A percentile compares a stretch with the other conserved stretches of the same genome.
These are phyloP conservation scores for Nitzschia palea DNA, from an alignment of 108 stramenopile genomes.

Conservation along the genomic window DNA sequence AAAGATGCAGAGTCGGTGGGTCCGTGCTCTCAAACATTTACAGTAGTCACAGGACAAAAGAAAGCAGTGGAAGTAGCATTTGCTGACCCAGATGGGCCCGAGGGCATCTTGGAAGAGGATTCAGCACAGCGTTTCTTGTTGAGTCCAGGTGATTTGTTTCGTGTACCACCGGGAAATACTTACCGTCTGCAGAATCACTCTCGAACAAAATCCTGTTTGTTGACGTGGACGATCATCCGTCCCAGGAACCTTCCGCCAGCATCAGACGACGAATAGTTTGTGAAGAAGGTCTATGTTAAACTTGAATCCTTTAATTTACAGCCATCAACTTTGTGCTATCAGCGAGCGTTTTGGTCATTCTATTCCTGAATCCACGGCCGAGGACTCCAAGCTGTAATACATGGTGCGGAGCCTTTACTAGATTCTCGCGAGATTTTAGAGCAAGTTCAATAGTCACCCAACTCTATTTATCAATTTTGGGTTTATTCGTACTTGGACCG, in stretches of 20 bases:
- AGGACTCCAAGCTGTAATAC: no score
- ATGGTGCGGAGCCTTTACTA: no score
- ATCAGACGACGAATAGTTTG: background rate
- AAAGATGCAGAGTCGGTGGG: conserved; percentile 92
- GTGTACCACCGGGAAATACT: conserved; percentile 92
- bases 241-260: conserved; percentile 7
- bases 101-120: conserved; percentile 68
- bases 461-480: no score
- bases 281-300: no score
- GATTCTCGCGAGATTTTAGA: no score
- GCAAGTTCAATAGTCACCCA: no score
- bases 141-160: conserved; percentile 91
- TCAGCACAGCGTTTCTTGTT: conserved; percentile 90
- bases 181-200: conserved; percentile 94
- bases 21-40: conserved; percentile 84
- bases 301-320: no score
- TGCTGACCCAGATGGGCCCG: conserved; percentile 68
- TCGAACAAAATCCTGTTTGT: conserved; percentile 49
- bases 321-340: no score
- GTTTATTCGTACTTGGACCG: no score
- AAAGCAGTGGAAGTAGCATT: conserved; percentile 83
- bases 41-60: conserved; percentile 75
- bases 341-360: no score
- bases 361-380: no score
- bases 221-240: conserved; percentile 94